Conservation (phyloP, 2,329 filamentous ascomycete genomes). For the Ceratocystis destructans region DNA sequence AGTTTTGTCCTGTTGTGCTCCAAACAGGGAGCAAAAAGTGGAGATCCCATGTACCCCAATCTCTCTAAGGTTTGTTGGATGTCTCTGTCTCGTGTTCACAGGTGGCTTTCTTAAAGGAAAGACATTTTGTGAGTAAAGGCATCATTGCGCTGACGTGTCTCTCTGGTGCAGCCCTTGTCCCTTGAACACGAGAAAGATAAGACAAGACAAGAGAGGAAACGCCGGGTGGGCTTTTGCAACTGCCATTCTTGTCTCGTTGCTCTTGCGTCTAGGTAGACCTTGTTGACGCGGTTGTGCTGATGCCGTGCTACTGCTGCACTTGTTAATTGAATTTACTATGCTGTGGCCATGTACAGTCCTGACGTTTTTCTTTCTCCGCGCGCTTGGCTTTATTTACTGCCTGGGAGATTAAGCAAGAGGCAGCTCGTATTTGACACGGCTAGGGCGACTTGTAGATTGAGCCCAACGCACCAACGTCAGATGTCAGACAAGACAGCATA, state of each 20-base stretch:
- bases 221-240: too few relatives aligned
- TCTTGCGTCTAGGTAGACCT: background rate
- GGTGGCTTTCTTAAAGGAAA: background rate
- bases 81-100: background rate
- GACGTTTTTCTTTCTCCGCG: background rate
- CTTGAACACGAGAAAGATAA: background rate
- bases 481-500: too few relatives aligned
- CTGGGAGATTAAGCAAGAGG: too few relatives aligned
- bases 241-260: background rate
- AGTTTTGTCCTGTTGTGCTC: too few relatives aligned
- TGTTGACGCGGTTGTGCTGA: background rate
- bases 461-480: too few relatives aligned
- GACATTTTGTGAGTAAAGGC: background rate
- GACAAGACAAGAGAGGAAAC: background rate
- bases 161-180: background rate
- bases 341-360: background rate
- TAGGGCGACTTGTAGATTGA: too few relatives aligned
- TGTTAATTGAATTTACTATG: too few relatives aligned
- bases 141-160: background rate
- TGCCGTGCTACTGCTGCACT: background rate
- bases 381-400: too few relatives aligned
- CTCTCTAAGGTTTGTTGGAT: background rate
- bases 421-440: background rate
- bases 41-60: background rate
- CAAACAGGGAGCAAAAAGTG: background rate